phyloP scores from a whole-genome alignment of 2,329 filamentous ascomycete genomes.

The Curvularia sp. region DNA sequence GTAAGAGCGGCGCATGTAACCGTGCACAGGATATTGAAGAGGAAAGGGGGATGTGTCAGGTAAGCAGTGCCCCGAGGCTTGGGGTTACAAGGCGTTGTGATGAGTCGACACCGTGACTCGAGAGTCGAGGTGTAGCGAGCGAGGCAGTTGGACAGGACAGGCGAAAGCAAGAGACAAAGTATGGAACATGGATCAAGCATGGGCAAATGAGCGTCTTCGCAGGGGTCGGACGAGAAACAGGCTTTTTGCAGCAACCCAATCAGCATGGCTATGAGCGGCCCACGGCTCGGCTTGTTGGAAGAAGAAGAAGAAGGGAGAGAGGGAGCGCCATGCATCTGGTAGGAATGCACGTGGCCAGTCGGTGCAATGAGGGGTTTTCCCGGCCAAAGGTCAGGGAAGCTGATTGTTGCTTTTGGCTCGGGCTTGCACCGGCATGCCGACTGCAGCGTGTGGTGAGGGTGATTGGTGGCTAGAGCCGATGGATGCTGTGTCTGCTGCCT shows the following conservation, averaged over 20 bases:
- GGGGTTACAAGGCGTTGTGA: slow-evolving; percentile 12
- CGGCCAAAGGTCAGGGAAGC: not conserved
- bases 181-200: not conserved
- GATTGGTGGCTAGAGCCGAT: slow-evolving; percentile 24
- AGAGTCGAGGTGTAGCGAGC: not conserved
- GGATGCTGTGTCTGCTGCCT: slow-evolving; percentile 23
- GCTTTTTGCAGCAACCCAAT: not conserved
- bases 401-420: slow-evolving; percentile 20
- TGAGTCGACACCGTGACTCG: slow-evolving; percentile 22
- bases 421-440: slow-evolving; percentile 30
- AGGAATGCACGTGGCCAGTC: slow-evolving; percentile 4
- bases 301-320: not conserved
- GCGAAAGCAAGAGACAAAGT: slow-evolving; percentile 3
- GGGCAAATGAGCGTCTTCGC: not conserved
- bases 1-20: not conserved
- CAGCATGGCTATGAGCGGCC: not conserved
- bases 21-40: not conserved
- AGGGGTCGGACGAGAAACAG: not conserved
- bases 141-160: not conserved
- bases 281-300: not conserved
- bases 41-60: slow-evolving; percentile 2
- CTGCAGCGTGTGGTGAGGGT: not conserved
- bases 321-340: slow-evolving; percentile 3
- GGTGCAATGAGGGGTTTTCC: not conserved
- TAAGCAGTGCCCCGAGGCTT: slow-evolving; percentile 1